A percentile compares a stretch with the other conserved stretches of the same genome.
Conservation (phyloP, 495 filamentous ascomycete genomes). For the Penicillium canescens region DNA sequence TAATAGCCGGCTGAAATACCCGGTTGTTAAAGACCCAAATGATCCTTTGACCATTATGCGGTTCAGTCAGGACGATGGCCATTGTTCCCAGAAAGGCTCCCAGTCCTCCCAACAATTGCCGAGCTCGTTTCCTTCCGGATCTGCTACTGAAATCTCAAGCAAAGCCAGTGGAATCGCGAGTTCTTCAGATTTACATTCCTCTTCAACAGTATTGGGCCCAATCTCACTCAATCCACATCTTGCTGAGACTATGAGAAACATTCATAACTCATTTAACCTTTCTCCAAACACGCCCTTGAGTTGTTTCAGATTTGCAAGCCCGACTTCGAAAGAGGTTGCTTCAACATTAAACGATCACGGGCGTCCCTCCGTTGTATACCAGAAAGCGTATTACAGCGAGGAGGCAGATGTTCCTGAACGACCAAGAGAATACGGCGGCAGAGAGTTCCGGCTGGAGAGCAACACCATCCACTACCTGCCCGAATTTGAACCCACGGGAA, state of each 20-base stretch:
- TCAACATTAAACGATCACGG: constrained; percentile 34
- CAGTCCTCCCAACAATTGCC: constrained; percentile 24
- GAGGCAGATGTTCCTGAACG: constrained; percentile 82
- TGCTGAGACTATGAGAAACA: constrained; percentile 19
- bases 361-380: constrained; percentile 67
- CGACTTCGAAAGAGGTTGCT: constrained; percentile 26
- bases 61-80: constrained; percentile 63
- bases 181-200: constrained; percentile 23
- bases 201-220: constrained; percentile 17
- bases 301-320: constrained; percentile 29
- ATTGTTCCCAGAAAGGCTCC: constrained; percentile 39
- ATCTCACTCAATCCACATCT: constrained; percentile 19
- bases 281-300: constrained; percentile 15
- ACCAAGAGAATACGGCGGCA: constrained; percentile 81
- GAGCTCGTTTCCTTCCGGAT: constrained; percentile 15
- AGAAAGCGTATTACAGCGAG: constrained; percentile 85
- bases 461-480: constrained; percentile 74
- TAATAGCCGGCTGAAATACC: constrained; percentile 56
- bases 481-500: constrained; percentile 69
- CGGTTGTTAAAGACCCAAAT: constrained; percentile 78
- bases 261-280: constrained; percentile 35
- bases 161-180: constrained; percentile 6
- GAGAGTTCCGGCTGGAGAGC: constrained; percentile 79
- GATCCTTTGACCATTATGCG: constrained; percentile 62
- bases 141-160: constrained; percentile 5